A percentile compares a stretch with the other conserved stretches of the same genome.
phyloP scores from a whole-genome alignment of 441 rosid genomes.

The Flueggea neowawraea region DNA sequence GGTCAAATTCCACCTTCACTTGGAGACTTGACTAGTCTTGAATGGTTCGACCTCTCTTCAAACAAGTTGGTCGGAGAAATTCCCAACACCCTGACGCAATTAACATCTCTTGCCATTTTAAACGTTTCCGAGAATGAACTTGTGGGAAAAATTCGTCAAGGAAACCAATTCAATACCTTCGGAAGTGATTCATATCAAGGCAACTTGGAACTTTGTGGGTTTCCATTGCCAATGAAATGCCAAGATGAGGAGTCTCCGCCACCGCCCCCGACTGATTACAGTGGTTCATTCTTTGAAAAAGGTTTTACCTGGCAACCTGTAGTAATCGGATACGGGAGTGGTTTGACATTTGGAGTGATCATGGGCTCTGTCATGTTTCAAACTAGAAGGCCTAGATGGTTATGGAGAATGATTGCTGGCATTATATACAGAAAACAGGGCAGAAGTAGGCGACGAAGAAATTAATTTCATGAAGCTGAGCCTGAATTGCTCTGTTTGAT shows the following conservation, averaged over 20 bases:
- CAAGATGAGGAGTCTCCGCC: too few relatives aligned
- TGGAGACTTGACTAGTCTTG: slow-evolving; percentile 2
- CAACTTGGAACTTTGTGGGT: slow-evolving; percentile 18
- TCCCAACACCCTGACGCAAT: neutral
- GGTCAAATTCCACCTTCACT: slow-evolving; percentile 14
- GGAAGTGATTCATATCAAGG: slow-evolving; percentile 4
- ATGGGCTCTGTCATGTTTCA: too few relatives aligned
- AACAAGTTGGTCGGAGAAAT: slow-evolving; percentile 9
- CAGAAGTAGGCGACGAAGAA: too few relatives aligned
- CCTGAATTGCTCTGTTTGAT: too few relatives aligned
- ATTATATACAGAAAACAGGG: too few relatives aligned
- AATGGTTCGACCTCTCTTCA: slow-evolving; percentile 18
- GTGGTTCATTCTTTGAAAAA: too few relatives aligned
- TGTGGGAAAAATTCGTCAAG: slow-evolving; percentile 14
- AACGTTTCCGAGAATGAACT: slow-evolving; percentile 19
- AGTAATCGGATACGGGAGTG: neutral
- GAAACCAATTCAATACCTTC: slow-evolving; percentile 15
- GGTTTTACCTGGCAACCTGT: too few relatives aligned
- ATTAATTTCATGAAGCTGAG: too few relatives aligned
- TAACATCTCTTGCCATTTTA: slow-evolving; percentile 7
- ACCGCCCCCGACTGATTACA: too few relatives aligned
- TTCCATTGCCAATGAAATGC: slow-evolving; percentile 4
- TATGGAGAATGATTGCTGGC: too few relatives aligned
- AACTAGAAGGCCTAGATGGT: too few relatives aligned
- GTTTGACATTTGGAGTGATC: too few relatives aligned